phyloP scores from a whole-genome alignment of 2,329 filamentous ascomycete species.

The Paraphoma chrysanthemicola region DNA sequence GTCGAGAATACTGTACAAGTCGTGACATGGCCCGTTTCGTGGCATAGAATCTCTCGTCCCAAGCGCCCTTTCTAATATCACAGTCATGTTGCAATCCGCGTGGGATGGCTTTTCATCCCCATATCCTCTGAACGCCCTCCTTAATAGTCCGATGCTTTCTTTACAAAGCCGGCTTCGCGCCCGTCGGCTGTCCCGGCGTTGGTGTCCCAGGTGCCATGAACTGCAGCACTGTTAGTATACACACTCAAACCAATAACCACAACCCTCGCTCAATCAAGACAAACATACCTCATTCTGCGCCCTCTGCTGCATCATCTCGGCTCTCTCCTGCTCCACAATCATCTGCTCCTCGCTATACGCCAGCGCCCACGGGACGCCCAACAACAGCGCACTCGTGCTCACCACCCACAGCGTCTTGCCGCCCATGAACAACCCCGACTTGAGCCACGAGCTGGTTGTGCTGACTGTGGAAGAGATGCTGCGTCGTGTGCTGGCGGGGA shows the following conservation, averaged over 20 bases:
- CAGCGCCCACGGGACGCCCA: constrained; percentile 92
- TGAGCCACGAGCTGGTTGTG: constrained; percentile 64
- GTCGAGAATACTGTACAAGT: constrained; percentile 41
- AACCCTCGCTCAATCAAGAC: background rate
- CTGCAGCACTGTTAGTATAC: constrained; percentile 25
- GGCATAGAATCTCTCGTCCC: constrained; percentile 1
- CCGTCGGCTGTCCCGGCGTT: constrained; percentile 27
- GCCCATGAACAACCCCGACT: constrained; percentile 70
- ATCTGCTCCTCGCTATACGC: constrained; percentile 96
- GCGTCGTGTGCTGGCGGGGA: constrained; percentile 79
- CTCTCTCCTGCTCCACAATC: constrained; percentile 95
- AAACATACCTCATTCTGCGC: constrained; percentile 71
- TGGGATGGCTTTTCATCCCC: too few relatives aligned
- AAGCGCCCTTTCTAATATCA: constrained; percentile 4
- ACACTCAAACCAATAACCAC: background rate
- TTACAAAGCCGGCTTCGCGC: constrained; percentile 47
- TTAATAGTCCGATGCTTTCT: too few relatives aligned
- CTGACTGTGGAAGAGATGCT: constrained; percentile 51
- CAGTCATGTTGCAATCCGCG: too few relatives aligned
- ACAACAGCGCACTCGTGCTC: constrained; percentile 84
- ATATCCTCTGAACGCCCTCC: too few relatives aligned
- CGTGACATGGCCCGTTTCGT: constrained; percentile 11
- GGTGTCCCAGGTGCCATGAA: constrained; percentile 43
- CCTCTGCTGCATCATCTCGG: constrained; percentile 93
- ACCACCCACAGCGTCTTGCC: constrained; percentile 92